phyloP scores from a whole-genome alignment of 768 basidiomycete genomes.

The Hydnum rufescens region DNA sequence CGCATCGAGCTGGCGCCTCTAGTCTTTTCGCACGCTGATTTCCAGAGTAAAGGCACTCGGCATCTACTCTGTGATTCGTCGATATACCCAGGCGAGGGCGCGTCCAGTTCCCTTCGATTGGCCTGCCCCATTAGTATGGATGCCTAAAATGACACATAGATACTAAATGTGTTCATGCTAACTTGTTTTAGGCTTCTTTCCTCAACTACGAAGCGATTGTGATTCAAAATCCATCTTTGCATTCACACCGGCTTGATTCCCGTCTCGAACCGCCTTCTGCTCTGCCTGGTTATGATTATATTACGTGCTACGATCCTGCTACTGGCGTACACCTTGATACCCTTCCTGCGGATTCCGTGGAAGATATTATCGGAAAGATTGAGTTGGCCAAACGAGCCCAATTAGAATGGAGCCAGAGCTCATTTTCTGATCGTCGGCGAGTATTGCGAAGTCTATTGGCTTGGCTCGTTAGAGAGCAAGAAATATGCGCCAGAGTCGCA shows the following conservation, averaged over 20 bases:
- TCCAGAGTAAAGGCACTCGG: not conserved
- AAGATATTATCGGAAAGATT: conserved; percentile 61
- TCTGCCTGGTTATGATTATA: conserved; percentile 36
- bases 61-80: not conserved
- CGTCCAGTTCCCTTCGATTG: not conserved
- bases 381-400: conserved; percentile 43
- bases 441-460: conserved; percentile 74
- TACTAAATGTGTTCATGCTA: too few relatives aligned
- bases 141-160: not conserved
- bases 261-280: conserved; percentile 31
- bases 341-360: conserved; percentile 48
- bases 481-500: conserved; percentile 65
- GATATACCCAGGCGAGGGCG: not conserved
- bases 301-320: conserved; percentile 85
- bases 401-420: conserved; percentile 47
- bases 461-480: conserved; percentile 87
- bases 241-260: conserved; percentile 39
- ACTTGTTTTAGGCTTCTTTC: not conserved
- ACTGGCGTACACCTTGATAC: conserved; percentile 69
- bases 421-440: conserved; percentile 59
- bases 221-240: conserved; percentile 38
- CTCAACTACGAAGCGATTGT: not conserved
- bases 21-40: not conserved
- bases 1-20: not conserved
- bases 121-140: not conserved